A percentile compares a stretch with the other conserved stretches of the same genome.
These are phyloP conservation scores for Conticribra weissflogii DNA, from an alignment of 108 stramenopile genomes.

Conservation along the genomic window DNA sequence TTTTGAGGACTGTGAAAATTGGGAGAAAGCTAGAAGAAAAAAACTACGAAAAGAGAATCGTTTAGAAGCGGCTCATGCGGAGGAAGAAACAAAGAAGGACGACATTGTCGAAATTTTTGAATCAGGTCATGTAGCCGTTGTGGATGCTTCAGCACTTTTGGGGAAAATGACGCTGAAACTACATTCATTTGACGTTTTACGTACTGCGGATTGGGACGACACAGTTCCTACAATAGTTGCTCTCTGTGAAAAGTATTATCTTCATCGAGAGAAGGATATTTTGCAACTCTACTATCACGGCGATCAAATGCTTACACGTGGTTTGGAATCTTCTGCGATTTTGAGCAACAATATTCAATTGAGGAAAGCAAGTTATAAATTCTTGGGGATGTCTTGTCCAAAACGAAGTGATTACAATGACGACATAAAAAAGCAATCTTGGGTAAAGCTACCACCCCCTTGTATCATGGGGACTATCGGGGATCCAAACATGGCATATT, in stretches of 20 bases:
- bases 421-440: slow-evolving; percentile 7
- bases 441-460: not conserved
- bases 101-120: slow-evolving; percentile 16
- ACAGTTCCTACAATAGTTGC: slow-evolving; percentile 11
- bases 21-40: slow-evolving; percentile 7
- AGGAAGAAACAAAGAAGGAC: not conserved
- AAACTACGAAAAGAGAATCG: not conserved
- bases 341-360: not conserved
- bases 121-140: slow-evolving; percentile 12
- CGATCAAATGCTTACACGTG: slow-evolving; percentile 6
- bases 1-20: no score
- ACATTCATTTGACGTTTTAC: no score
- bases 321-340: slow-evolving; percentile 12
- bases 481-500: not conserved
- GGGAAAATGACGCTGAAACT: slow-evolving; percentile 8
- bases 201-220: not conserved
- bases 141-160: slow-evolving; percentile 25
- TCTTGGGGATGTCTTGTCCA: slow-evolving; percentile 3
- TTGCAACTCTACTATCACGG: slow-evolving; percentile 2
- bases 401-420: not conserved
- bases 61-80: not conserved
- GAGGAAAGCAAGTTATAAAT: not conserved
- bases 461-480: not conserved
- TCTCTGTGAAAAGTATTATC: slow-evolving; percentile 13
- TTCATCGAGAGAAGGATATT: slow-evolving; percentile 20